Base-by-base conservation (phyloP, 176 grass and related monocot genomes). In the Zoysia japonica region DNA sequence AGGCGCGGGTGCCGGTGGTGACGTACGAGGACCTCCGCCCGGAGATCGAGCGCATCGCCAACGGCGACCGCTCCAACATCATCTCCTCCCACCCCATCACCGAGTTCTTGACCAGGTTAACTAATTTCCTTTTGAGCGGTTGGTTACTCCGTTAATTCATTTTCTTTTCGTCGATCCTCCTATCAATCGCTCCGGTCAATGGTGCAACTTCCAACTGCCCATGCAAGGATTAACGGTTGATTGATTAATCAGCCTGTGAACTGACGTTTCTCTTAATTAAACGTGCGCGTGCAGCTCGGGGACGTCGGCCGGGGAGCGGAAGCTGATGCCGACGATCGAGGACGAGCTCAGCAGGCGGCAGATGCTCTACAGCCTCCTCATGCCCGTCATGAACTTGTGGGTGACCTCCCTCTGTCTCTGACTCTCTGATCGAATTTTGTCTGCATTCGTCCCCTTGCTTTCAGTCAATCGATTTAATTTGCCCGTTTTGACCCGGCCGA, bases 271-370 rank as follows among this genome's bases (percentile, higher is more conserved):
- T 53, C 59, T 76, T 65, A 74, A 71, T 20, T 44, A 68, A 72
- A 78, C 61, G 51, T 38, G 61, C 40, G 80, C 71, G 15, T 42
- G 70, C 53, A 97, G 94, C 83, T 97, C 94, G 72, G 94, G 94
- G 68, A 97, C 94, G 14, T 97, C 94, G 53, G 94, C 89, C 10
- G 94, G 94, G 67, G 94, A 97, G 91, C 89, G 94, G 89, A 97
- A 97, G 82, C 91, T 97, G 74, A 93, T 97, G 94, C 94, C 94
- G 43, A 91, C 94, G 39, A 84, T 97, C 16, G 79, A 88, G 60
- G 94, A 91, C 28, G 94, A 97, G 85, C 82, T 97, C 60, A 80
- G 82, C 81, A 82, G 94, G 70, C 80, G 91, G 7, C 87, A 91
- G 79, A 78, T 90, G 62, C 83, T 97, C 17, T 93, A 91, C 82